These are phyloP conservation scores for Cordyceps militaris DNA, from an alignment of 2,329 filamentous ascomycete species.

Conservation along the genomic window DNA sequence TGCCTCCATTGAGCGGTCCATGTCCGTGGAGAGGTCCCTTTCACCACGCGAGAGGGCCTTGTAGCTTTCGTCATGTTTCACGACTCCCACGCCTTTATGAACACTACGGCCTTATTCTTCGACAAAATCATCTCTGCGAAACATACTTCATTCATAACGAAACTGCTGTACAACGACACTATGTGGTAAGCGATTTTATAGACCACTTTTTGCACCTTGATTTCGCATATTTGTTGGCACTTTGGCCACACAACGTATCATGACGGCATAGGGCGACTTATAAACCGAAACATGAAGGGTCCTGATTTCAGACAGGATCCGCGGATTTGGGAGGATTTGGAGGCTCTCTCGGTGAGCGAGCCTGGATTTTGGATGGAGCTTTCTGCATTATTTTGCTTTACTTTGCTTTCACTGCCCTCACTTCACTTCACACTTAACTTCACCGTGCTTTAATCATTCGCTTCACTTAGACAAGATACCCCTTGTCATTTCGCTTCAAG, in stretches of 20 bases:
- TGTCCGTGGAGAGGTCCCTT: slow-evolving; percentile 42
- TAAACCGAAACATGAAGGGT: not conserved
- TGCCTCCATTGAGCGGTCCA: slow-evolving; percentile 54
- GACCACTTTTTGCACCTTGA: not conserved
- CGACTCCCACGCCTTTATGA: not conserved
- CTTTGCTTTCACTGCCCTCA: not conserved
- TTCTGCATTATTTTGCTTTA: not conserved
- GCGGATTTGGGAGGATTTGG: not conserved
- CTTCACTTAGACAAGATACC: slow-evolving; percentile 34
- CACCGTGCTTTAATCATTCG: slow-evolving; percentile 13
- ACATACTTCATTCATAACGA: slow-evolving; percentile 5
- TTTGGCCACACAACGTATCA: not conserved
- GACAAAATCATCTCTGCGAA: not conserved
- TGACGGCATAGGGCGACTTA: not conserved
- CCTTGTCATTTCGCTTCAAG: slow-evolving; percentile 20
- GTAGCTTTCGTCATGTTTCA: not conserved
- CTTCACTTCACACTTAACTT: not conserved
- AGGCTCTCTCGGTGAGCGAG: not conserved
- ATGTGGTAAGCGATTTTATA: not conserved
- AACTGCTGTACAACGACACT: not conserved
- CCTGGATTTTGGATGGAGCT: not conserved
- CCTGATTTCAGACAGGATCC: not conserved
- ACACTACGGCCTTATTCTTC: not conserved
- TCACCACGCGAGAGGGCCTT: not conserved
- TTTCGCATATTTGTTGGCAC: not conserved